Conservation (phyloP, 306 rosid genomes). For the Rosa lucieae region DNA sequence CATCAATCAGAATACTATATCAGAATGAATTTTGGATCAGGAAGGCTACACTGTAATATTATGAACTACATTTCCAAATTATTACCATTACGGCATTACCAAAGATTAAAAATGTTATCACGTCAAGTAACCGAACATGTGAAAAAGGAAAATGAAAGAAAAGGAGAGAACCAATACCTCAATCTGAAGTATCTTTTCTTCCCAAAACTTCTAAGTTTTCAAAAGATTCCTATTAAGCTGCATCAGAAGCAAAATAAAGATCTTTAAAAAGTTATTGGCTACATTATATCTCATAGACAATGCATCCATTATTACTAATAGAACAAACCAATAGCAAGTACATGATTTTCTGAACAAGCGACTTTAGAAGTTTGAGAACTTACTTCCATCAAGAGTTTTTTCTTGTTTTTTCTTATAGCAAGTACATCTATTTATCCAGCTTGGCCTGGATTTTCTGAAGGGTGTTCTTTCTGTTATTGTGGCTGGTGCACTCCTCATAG, state of each 20-base stretch:
- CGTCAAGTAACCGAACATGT: neutral
- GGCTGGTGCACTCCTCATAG: neutral
- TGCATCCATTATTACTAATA: constrained; percentile 4
- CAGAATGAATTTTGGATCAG: neutral
- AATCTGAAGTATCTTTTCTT: constrained; percentile 54
- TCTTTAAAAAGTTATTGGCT: constrained; percentile 12
- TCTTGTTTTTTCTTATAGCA: constrained; percentile 52
- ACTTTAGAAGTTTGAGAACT: constrained; percentile 16
- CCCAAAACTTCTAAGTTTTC: constrained; percentile 73
- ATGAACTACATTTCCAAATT: neutral
- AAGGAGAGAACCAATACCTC: constrained; percentile 41
- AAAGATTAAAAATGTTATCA: neutral
- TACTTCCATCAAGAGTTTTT: constrained; percentile 65
- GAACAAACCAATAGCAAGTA: neutral
- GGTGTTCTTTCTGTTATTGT: neutral
- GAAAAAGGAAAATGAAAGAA: neutral
- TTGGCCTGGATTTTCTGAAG: constrained; percentile 68
- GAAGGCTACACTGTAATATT: neutral
- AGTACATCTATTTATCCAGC: constrained; percentile 53
- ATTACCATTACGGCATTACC: neutral
- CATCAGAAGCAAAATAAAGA: constrained; percentile 24
- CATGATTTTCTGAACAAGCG: neutral
- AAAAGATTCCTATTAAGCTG: constrained; percentile 86
- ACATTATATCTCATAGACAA: constrained; percentile 13
- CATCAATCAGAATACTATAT: neutral